Percentiles rank a stretch among this genome's conserved stretches.
Conservation (phyloP, 345 rosid genomes). For the Eucalyptus cloeziana region DNA sequence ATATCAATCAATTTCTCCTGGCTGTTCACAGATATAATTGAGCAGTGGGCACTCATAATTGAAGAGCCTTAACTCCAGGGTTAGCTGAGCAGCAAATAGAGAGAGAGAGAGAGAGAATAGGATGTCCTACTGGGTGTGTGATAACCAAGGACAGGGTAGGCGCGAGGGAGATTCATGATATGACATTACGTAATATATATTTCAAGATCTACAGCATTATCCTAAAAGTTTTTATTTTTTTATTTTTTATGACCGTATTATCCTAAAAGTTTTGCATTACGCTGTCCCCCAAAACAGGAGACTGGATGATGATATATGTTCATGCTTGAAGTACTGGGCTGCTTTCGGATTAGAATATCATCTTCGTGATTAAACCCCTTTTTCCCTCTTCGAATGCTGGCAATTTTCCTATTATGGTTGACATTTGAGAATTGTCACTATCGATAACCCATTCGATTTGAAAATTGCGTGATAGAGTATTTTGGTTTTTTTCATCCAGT, state of each 20-base stretch:
- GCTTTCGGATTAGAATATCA: neutral
- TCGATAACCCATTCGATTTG: neutral
- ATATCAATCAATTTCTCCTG: constrained; percentile 16
- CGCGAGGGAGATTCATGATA: neutral
- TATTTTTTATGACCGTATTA: neutral
- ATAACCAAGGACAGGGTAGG: neutral
- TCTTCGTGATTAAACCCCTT: neutral
- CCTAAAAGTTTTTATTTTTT: too few species aligned
- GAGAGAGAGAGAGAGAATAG: neutral
- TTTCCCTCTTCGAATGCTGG: neutral
- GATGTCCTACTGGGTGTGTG: neutral
- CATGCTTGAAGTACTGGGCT: neutral
- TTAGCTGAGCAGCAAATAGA: neutral
- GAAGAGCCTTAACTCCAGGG: neutral
- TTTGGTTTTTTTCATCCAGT: neutral
- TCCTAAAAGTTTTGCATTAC: neutral
- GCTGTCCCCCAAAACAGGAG: neutral
- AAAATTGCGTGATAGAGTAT: neutral
- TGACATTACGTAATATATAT: neutral
- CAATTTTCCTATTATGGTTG: neutral
- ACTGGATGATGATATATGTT: neutral
- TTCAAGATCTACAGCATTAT: neutral
- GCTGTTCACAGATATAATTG: constrained; percentile 3
- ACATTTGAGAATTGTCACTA: neutral
- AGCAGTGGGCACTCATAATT: neutral